phyloP scores from a whole-genome alignment of 805 yeast species.

The Crinitomyces ghanaensis region DNA sequence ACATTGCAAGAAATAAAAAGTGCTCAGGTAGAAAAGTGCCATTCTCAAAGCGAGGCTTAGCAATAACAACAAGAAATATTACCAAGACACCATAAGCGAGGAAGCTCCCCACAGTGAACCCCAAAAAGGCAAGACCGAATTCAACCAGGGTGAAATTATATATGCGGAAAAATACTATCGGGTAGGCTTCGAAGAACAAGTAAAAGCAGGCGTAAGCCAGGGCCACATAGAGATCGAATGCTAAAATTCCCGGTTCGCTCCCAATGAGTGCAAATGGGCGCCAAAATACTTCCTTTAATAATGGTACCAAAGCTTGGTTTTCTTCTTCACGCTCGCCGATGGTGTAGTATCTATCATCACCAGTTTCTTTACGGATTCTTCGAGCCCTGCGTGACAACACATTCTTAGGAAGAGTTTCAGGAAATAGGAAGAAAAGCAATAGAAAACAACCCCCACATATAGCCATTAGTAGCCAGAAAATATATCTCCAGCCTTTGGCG shows the following conservation, averaged over 20 bases:
- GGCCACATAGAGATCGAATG: conserved; percentile 41
- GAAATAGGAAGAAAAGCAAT: conserved; percentile 31
- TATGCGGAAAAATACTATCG: conserved; percentile 38
- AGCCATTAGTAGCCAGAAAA: conserved; percentile 40
- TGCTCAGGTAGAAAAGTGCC: conserved; percentile 12
- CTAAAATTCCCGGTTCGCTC: conserved; percentile 45
- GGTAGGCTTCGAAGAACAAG: conserved; percentile 52
- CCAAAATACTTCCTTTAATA: conserved; percentile 12
- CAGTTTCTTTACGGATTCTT: conserved; percentile 37
- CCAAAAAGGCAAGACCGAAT: conserved; percentile 36
- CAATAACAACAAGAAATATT: conserved; percentile 5
- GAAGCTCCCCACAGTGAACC: conserved; percentile 36
- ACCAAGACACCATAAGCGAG: conserved; percentile 24
- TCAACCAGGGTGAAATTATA: conserved; percentile 39
- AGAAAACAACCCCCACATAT: conserved; percentile 29
- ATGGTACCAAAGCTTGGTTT: conserved; percentile 1
- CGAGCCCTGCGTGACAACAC: conserved; percentile 37
- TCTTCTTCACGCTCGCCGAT: conserved; percentile 24
- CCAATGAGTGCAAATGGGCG: conserved; percentile 37
- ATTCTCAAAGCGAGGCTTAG: conserved; percentile 5
- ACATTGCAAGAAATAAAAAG: conserved; percentile 11
- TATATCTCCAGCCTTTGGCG: conserved; percentile 41
- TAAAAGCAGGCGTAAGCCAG: conserved; percentile 42
- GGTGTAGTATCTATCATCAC: conserved; percentile 33
- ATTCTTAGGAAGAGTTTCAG: conserved; percentile 39